Base-by-base conservation (phyloP, 345 rosid genomes). In the Lepidium africanum region DNA sequence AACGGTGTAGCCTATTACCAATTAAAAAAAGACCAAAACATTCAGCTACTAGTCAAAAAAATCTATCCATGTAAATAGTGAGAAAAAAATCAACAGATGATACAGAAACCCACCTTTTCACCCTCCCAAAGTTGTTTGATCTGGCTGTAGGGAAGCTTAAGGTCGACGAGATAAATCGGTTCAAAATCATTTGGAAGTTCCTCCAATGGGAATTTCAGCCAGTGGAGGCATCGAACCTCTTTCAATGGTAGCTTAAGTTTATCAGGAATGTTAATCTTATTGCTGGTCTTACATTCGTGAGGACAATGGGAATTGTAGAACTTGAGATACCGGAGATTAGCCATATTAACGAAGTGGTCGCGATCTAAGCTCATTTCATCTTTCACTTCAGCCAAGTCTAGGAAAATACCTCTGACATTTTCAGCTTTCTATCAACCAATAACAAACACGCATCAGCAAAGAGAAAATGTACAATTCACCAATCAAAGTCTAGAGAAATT, bases 241-340 rank as follows among this genome's bases (percentile, higher is more conserved):
- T 25, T 3, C 27, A 25, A 3, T 2, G 27, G 27, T 2, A 25
- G 4, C 27, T 25, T 3, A 25, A 25, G 27, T 3, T 3, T 4
- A 25, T 25, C 27, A 25, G 27, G 27, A 9, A 70, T 21, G 11
- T 37, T 8, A 1, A 65, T 15, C 12, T 17, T 59, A 30, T 17
- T 11, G 16, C 14, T 4, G 19, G 48, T 17, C 39, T 70, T n/a
- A 25, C 74, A 47, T 35, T 56, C 32, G 10, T 9, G 60, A 40
- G 54, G 37, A 47, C 69, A 52, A 23, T 30, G 27, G 6, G 38
- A 55, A 14, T 55, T 40, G 33, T 71, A 66, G 47, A 79, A 9
- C 39, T 68, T 75, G 16, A 79, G 76, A 17, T 70, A 53, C 54
- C 59, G 61, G 3, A 75, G 79, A 49, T 75, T 67, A 1, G 1